These are phyloP conservation scores for Emergomyces orientalis DNA, from an alignment of 2,329 filamentous ascomycete species.

Conservation along the genomic window DNA sequence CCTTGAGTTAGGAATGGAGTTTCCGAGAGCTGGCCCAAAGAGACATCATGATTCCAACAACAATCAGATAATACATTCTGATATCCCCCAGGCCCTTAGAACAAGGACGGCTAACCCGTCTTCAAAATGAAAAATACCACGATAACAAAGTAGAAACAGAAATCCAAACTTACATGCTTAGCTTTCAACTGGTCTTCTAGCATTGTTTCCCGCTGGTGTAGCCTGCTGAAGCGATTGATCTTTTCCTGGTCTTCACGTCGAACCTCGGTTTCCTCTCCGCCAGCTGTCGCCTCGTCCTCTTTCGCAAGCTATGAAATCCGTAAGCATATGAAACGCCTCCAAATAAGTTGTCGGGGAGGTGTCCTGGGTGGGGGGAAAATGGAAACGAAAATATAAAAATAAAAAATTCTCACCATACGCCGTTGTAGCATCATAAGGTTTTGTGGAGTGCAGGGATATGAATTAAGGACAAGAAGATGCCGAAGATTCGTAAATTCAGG, in stretches of 20 bases:
- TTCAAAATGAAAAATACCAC: not conserved
- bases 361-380: not conserved
- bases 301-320: conserved; percentile 64
- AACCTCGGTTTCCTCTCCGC: conserved; percentile 78
- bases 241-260: conserved; percentile 96
- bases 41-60: not conserved
- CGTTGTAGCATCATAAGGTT: conserved; percentile 5
- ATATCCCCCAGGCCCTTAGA: not conserved
- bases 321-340: not conserved
- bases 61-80: not conserved
- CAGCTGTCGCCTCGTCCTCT: conserved; percentile 71
- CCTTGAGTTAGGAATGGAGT: not conserved
- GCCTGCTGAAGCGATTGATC: conserved; percentile 93
- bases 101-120: not conserved
- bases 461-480: not conserved
- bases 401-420: conserved; percentile 4
- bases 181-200: conserved; percentile 70
- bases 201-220: conserved; percentile 74
- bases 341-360: not conserved
- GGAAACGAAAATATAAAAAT: not conserved
- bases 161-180: conserved; percentile 56
- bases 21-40: not conserved
- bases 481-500: not conserved
- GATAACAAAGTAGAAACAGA: not conserved
- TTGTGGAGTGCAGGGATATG: not conserved